Evolutionary conservation across 2,329 filamentous ascomycete genomes (phyloP).

Genomic region (Taxawa tesnikishii): DNA sequence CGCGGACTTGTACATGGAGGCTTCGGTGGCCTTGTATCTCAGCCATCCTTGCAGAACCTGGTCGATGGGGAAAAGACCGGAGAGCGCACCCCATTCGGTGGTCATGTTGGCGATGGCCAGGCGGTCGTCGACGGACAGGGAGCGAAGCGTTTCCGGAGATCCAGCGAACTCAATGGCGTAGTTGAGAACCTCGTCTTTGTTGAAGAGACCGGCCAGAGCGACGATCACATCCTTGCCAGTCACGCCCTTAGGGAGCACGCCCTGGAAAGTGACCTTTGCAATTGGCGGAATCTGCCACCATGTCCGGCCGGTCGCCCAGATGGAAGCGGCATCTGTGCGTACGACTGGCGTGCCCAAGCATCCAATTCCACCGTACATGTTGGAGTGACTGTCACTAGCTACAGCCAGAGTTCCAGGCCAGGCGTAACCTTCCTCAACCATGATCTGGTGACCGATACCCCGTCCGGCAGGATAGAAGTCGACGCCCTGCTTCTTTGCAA

Average conservation of each 20-base stretch:
- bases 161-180: conserved; percentile 83
- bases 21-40: conserved; percentile 59
- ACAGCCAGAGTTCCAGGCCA: conserved; percentile 82
- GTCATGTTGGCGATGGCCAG: conserved; percentile 73
- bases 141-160: conserved; percentile 61
- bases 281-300: conserved; percentile 88
- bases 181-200: conserved; percentile 79
- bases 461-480: conserved; percentile 64
- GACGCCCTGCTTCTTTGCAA: conserved; percentile 66
- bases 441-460: conserved; percentile 85
- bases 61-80: conserved; percentile 73
- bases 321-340: conserved; percentile 72
- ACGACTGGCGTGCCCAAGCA: conserved; percentile 73
- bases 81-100: conserved; percentile 66
- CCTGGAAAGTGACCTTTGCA: conserved; percentile 66
- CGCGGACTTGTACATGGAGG: conserved; percentile 47
- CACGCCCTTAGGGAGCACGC: conserved; percentile 63
- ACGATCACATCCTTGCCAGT: conserved; percentile 93
- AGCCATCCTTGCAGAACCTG: conserved; percentile 59
- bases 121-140: conserved; percentile 59
- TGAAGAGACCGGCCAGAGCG: conserved; percentile 75
- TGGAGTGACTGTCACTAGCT: conserved; percentile 65
- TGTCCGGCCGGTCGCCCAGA: conserved; percentile 71
- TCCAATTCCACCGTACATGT: conserved; percentile 73
- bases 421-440: conserved; percentile 72